Evolutionary conservation across 2,329 filamentous ascomycete species (phyloP), one percentile per base, ranked within the genome.

Genomic region (Trichoderma oligosporum): DNA sequence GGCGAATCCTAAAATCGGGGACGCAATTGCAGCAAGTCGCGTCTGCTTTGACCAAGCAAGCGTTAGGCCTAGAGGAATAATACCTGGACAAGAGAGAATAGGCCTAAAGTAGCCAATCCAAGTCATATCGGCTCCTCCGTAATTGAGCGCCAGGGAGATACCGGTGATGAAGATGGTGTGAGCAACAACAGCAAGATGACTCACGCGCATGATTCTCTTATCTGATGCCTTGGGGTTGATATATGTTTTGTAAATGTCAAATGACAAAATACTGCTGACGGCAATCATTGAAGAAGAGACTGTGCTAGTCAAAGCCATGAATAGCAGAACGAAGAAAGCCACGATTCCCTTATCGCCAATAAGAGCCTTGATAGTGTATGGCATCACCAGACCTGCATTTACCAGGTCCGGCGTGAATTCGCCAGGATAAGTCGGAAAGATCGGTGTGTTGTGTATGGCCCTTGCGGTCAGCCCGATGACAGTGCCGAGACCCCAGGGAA

Each of bases 81-180:
- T 56, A 9, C 53, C 53, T 7, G 53, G 53, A n/a, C 53, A 56
- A 31, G 53, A 56, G 25, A 56, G 44, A n/a, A 56, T 56, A n/a
- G 53, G 53, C 27, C 53, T 56, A 38, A 56, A 48, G 27, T 56
- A 56, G 33, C 53, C 53, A n/a, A 56, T 56, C 53, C 53, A 56
- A 24, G 53, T 56, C 53, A 56, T 56, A 24, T 56, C 24, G 29
- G 53, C 53, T 11, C 53, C 53, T 18, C 53, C 53, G 16, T 56
- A 56, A 35, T 56, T 56, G n/a, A 56, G 53, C 25, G 53, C 53
- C 35, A 56, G 12, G 8, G 53, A 56, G 33, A 56, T 56, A 18
- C 53, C 53, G 9, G 44, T 48, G n/a, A 56, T 56, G n/a, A 56
- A 56, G 14, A 56, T 48, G 8, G 53, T 39, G 24, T 56, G 53